Conservation (phyloP, 2,329 filamentous ascomycete genomes). For the Fusarium neocosmosporiellum region DNA sequence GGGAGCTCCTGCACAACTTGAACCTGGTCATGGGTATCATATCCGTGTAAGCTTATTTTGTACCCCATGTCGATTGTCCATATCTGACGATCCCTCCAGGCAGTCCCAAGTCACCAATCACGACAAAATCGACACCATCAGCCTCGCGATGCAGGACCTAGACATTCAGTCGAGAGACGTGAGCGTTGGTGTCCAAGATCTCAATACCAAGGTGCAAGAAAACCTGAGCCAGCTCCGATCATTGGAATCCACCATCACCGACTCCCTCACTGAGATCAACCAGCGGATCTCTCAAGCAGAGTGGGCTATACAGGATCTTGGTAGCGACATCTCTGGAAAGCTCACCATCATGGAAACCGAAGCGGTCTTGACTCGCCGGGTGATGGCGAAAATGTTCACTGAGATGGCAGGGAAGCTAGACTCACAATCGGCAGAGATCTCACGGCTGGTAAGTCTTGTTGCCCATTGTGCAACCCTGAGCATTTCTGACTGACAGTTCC, state of each 20-base stretch:
- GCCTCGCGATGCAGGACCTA: neutral
- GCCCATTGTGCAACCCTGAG: neutral
- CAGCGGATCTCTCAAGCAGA: neutral
- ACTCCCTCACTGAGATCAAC: neutral
- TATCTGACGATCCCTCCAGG: neutral
- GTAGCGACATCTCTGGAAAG: neutral
- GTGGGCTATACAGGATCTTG: neutral
- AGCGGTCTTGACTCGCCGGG: neutral
- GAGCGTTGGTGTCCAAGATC: neutral
- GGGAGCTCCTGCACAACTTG: neutral
- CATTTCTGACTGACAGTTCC: neutral
- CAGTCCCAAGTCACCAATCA: neutral
- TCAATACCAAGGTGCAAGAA: neutral
- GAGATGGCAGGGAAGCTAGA: neutral
- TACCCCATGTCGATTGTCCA: accelerated
- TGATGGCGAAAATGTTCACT: neutral
- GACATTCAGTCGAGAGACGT: neutral
- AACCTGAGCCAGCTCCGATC: neutral
- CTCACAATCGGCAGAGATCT: neutral
- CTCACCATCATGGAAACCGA: neutral
- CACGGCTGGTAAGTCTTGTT: neutral
- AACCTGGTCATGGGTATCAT: neutral
- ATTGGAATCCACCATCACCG: neutral
- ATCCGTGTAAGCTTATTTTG: neutral
- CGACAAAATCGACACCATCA: neutral